Evolutionary conservation across 352 stramenopile species (phyloP).

Genomic region (Phytophthora tentaculata): DNA sequence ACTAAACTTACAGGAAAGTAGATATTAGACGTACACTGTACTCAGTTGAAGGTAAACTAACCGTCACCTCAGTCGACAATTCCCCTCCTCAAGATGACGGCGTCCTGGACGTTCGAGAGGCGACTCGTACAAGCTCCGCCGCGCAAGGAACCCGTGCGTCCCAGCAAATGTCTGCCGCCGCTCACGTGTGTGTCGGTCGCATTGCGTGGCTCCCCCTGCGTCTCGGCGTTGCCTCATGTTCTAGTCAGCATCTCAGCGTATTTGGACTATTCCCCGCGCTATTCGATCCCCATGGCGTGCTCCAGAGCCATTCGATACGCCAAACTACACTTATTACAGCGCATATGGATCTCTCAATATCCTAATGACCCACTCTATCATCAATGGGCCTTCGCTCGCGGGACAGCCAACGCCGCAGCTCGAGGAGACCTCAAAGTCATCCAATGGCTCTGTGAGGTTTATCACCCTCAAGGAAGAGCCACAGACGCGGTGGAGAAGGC

Average conservation of each 20-base stretch:
- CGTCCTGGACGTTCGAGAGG: slow-evolving; percentile 11
- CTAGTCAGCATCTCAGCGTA: slow-evolving; percentile 26
- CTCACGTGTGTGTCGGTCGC: slow-evolving; percentile 16
- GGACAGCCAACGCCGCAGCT: slow-evolving; percentile 28
- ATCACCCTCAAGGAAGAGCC: slow-evolving; percentile 31
- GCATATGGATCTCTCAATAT: slow-evolving; percentile 15
- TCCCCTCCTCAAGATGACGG: slow-evolving; percentile 17
- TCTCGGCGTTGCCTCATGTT: slow-evolving; percentile 38
- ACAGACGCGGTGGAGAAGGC: slow-evolving; percentile 39
- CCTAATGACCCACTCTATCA: slow-evolving; percentile 23
- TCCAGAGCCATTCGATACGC: slow-evolving; percentile 6
- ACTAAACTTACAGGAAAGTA: no score
- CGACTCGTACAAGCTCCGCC: slow-evolving; percentile 6
- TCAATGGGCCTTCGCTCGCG: slow-evolving; percentile 40
- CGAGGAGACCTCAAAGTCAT: slow-evolving; percentile 31
- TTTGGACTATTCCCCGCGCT: slow-evolving; percentile 29
- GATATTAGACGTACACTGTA: no score
- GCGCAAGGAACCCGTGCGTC: slow-evolving; percentile 5
- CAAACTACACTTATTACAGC: slow-evolving; percentile 32
- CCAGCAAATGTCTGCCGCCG: slow-evolving; percentile 12
- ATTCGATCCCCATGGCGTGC: slow-evolving; percentile 31
- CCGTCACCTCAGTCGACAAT: slow-evolving; percentile 24
- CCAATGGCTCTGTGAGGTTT: slow-evolving; percentile 36
- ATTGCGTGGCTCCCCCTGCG: slow-evolving; percentile 14
- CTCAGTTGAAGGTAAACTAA: slow-evolving; percentile 15